Evolutionary conservation across 805 yeast genomes (phyloP), one percentile per base, ranked within the genome.

Genomic region (Grigorovia yakushimaensis): DNA sequence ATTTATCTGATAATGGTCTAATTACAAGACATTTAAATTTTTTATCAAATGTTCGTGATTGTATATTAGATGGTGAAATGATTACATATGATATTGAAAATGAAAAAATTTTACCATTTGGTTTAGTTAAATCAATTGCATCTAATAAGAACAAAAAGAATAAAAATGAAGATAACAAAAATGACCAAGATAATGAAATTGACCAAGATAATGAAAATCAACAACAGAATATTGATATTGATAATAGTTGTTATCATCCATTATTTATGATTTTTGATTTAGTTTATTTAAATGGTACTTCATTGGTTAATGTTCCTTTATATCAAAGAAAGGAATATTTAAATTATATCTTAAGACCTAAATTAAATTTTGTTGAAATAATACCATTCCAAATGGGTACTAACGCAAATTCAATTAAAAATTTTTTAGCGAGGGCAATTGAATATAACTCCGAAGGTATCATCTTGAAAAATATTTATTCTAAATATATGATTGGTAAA

Each of bases 11-110:
- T 33, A 33, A 33, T 19, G 88, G 86, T 0, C 69, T 81, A 2
- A 66, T 84, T 10, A 73, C 88, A 0, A 74, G 72, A 41, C 70
- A 76, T 54, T 57, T 84, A 36, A 53, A 60, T 1, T 59, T 71
- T 5, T 68, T 73, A 2, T 43, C 51, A 2, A 57, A 58, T 23
- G 74, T 73, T 3, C 58, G 57, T 40, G 67, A 64, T 19, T 64
- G 67, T 47, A 67, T 70, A 0, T 58, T 91, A 4, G 98, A 91
- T 66, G 97, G 98, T 0, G 98, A 91, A 64, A 86, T 91, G 91
- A 81, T 91, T 1, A 87, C 94, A 0, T 88, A 79, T 74, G 96
- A 89, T 63, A 77, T 78, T 46, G 69, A 64, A 42, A 65, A 71
- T 48, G 60, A 74, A 35, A 66, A 67, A 1, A 71, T 87, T 4